phyloP scores from a whole-genome alignment of 768 basidiomycete genomes.

The Lyophyllum decastes region DNA sequence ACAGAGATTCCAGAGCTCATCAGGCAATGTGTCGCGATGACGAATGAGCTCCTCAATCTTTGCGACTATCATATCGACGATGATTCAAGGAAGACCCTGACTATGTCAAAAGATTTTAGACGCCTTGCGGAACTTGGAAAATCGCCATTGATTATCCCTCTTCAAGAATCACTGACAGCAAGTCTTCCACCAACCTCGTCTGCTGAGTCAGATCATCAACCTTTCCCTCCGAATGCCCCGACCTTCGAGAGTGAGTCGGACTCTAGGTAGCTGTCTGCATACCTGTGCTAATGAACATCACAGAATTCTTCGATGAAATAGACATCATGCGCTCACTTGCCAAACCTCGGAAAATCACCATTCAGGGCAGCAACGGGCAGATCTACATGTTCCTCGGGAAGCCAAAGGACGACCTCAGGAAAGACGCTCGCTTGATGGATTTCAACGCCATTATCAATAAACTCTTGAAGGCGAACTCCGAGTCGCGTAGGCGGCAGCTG shows the following conservation, averaged over 20 bases:
- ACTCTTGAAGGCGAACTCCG: slow-evolving; percentile 89
- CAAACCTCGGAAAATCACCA: slow-evolving; percentile 87
- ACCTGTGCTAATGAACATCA: not conserved
- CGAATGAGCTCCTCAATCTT: slow-evolving; percentile 65
- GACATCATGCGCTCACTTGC: slow-evolving; percentile 91
- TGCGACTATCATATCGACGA: slow-evolving; percentile 56
- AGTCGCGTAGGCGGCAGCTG: slow-evolving; percentile 86
- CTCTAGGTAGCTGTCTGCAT: not conserved
- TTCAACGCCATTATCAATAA: slow-evolving; percentile 98
- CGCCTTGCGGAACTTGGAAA: slow-evolving; percentile 55
- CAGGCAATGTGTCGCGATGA: slow-evolving; percentile 58
- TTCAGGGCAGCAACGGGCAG: slow-evolving; percentile 80
- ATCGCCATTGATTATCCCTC: slow-evolving; percentile 78
- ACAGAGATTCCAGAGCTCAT: slow-evolving; percentile 53
- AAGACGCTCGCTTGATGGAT: slow-evolving; percentile 97
- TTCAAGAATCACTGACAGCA: slow-evolving; percentile 91
- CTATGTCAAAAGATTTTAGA: slow-evolving; percentile 60
- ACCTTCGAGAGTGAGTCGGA: slow-evolving; percentile 65
- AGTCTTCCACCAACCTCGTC: slow-evolving; percentile 77
- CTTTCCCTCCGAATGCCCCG: slow-evolving; percentile 78
- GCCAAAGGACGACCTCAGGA: slow-evolving; percentile 95
- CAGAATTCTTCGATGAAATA: slow-evolving; percentile 82
- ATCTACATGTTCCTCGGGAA: slow-evolving; percentile 92
- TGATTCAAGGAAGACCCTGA: slow-evolving; percentile 35
- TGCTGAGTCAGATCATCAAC: slow-evolving; percentile 65